Base-by-base conservation (phyloP, 495 filamentous ascomycete genomes). In the Xylaria scruposa region DNA sequence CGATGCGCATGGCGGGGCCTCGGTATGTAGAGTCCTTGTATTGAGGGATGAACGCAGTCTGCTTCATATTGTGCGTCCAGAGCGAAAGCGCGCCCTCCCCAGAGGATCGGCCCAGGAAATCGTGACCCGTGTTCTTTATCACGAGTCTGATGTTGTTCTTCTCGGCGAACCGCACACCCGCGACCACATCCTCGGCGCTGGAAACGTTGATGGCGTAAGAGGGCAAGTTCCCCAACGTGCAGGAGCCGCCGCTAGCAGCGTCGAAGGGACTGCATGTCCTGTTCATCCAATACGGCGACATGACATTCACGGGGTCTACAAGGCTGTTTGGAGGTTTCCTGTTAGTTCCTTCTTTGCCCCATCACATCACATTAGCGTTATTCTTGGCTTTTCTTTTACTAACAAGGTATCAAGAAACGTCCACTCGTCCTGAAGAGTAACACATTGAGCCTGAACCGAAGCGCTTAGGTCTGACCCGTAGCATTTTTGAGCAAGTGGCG, bases 21-120 rank as follows among this genome's bases (percentile, higher is more conserved):
- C 58, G 72, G 73, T 85, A 88, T 66, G 66, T 29, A 0, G 65
- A 54, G 26, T 70, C 69, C 0, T 47, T 53, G 73, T 85, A 85
- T 21, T 80, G 66, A 47, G 74, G 46, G 44, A 81, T 63, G 44
- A 82, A 77, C 4, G 78, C 40, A 7, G 83, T 80, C 4, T 78
- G 65, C 75, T 89, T 88, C 24, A 91, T 76, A 49, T 87, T 78
- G 67, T 90, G 87, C 0, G 87, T 91, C 88, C 88, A 91, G 51
- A 91, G 74, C 12, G 78, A 76, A 21, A 91, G 77, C 15, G 83
- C 81, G 29, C 87, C 88, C 13, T 80, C 76, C n/a, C 89, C 89
- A 13, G 81, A 76, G 3, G 81, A 82, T 19, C 77, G 77, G 0
- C 84, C 84, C 1, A 79, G 68, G 38, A 75, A 79, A 38, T 84